These are phyloP conservation scores for Pseudoperonospora humuli DNA, from an alignment of 352 stramenopile genomes.

Conservation along the genomic window DNA sequence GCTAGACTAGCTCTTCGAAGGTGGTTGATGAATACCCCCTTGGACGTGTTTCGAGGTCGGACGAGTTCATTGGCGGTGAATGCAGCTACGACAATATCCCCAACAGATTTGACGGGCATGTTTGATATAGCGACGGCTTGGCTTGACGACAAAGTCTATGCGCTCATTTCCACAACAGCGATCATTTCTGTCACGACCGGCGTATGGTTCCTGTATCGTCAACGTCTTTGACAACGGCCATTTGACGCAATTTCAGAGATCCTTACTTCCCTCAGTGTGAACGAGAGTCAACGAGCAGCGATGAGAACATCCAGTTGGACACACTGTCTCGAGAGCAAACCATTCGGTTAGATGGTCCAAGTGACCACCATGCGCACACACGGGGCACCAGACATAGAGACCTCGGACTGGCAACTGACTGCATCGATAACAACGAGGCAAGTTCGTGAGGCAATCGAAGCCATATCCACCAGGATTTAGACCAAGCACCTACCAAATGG, in stretches of 20 bases:
- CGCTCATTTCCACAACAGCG: too few species aligned
- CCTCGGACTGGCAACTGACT: slow-evolving; percentile 82
- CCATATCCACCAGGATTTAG: not conserved
- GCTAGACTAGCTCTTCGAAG: too few species aligned
- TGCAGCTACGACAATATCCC: too few species aligned
- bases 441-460: not conserved
- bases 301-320: slow-evolving; percentile 72
- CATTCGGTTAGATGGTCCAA: slow-evolving; percentile 77
- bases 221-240: slow-evolving; percentile 6
- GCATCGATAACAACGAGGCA: slow-evolving; percentile 9
- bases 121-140: too few species aligned
- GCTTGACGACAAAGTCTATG: too few species aligned
- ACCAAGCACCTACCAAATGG: slow-evolving; percentile 59
- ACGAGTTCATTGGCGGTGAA: too few species aligned
- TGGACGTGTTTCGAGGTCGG: too few species aligned
- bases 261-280: slow-evolving; percentile 3
- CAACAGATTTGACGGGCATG: too few species aligned
- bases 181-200: slow-evolving; percentile 15
- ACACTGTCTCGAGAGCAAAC: slow-evolving; percentile 63
- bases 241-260: not conserved
- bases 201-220: slow-evolving; percentile 26
- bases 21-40: too few species aligned
- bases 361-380: slow-evolving; percentile 87
- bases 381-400: slow-evolving; percentile 88
- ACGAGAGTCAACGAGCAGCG: slow-evolving; percentile 47